Percentiles rank a stretch among this genome's conserved stretches.
Conservation (phyloP, 2,329 filamentous ascomycete species). For the Didymella segeticola region DNA sequence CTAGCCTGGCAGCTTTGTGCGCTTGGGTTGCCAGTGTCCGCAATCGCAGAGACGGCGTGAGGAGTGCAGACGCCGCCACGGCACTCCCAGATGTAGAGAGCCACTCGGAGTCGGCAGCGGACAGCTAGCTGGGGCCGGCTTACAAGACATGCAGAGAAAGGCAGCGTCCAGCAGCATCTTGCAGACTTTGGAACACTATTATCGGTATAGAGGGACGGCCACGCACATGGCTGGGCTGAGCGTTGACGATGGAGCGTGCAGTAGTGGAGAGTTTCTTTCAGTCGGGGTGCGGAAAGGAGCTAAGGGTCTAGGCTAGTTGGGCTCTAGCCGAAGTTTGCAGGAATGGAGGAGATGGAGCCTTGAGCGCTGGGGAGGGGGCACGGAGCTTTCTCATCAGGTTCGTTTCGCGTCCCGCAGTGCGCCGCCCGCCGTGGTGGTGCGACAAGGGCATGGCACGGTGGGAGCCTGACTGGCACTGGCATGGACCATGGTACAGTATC, state of each 20-base stretch:
- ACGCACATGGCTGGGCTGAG: conserved; percentile 15
- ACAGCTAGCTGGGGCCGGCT: not conserved
- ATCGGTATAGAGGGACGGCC: not conserved
- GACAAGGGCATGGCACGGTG: not conserved
- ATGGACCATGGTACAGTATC: too few species aligned
- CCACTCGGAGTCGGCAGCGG: not conserved
- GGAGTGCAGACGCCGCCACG: conserved; percentile 6
- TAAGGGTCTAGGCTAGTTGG: conserved; percentile 7
- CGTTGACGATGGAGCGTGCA: conserved; percentile 11
- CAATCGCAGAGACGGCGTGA: conserved; percentile 7
- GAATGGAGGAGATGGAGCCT: too few species aligned
- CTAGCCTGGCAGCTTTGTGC: conserved; percentile 10
- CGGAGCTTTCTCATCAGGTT: conserved; percentile 4
- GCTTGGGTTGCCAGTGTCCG: conserved; percentile 4
- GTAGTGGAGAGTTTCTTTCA: conserved; percentile 8
- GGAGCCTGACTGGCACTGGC: not conserved
- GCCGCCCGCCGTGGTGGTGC: conserved; percentile 2
- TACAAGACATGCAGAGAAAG: conserved; percentile 1
- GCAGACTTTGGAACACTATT: too few species aligned
- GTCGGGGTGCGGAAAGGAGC: conserved; percentile 5
- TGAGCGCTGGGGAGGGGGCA: conserved; percentile 3
- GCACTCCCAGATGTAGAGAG: not conserved
- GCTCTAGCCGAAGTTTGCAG: conserved; percentile 1
- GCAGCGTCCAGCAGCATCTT: conserved; percentile 1
- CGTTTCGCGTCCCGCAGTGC: conserved; percentile 5